Evolutionary conservation across 768 basidiomycete genomes (phyloP).

Genomic region (Punctularia strigosozonata): DNA sequence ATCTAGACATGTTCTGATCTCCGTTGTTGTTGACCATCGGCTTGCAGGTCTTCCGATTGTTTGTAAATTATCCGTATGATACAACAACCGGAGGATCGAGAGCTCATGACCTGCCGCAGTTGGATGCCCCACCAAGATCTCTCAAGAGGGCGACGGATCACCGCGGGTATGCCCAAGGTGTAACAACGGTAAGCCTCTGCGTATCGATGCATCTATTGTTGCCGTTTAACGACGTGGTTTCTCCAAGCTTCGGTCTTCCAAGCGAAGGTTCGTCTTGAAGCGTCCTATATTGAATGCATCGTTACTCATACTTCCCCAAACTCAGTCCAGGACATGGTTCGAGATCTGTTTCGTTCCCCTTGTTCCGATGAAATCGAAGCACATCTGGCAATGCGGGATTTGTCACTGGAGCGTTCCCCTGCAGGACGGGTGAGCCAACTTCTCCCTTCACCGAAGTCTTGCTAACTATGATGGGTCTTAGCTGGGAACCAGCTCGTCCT

Average conservation of each 20-base stretch:
- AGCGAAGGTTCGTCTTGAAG: conserved; percentile 1
- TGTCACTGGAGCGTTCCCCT: conserved; percentile 53
- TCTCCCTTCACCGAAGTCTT: not conserved
- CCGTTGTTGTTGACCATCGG: too few relatives aligned
- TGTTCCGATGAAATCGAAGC: conserved; percentile 48
- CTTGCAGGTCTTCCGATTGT: too few relatives aligned
- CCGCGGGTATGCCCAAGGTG: conserved; percentile 59
- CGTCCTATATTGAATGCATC: not conserved
- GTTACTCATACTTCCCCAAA: conserved; percentile 52
- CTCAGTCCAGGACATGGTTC: conserved; percentile 63
- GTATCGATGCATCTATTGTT: not conserved
- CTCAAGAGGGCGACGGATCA: conserved; percentile 38
- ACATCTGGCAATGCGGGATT: conserved; percentile 60
- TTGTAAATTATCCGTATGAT: too few relatives aligned
- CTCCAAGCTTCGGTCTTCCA: not conserved
- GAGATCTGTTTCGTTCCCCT: conserved; percentile 67
- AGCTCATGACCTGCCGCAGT: too few relatives aligned
- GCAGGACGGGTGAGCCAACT: conserved; percentile 33
- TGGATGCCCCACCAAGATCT: conserved; percentile 52
- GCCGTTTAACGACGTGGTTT: not conserved
- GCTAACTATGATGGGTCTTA: conserved; percentile 3
- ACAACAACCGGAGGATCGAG: too few relatives aligned
- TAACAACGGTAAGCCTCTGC: conserved; percentile 47
- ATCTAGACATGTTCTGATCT: too few relatives aligned
- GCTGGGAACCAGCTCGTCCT: conserved; percentile 14